phyloP scores from a whole-genome alignment of 2,329 filamentous ascomycete genomes.

The Canariomyces notabilis region DNA sequence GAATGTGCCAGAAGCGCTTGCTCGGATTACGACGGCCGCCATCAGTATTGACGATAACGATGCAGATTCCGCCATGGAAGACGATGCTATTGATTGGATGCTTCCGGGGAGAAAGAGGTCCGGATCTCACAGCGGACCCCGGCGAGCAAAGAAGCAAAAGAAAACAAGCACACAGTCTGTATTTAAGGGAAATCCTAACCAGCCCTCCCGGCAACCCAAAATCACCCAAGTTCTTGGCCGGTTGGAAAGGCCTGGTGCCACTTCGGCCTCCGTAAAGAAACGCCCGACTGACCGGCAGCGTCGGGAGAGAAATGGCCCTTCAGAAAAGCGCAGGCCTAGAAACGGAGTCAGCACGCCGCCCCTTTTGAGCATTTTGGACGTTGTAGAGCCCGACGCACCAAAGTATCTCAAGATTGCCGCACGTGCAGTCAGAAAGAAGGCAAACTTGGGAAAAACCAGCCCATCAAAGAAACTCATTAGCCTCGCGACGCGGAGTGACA shows the following conservation, averaged over 20 bases:
- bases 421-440: conserved; percentile 46
- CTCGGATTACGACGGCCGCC: background rate
- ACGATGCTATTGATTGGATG: conserved; percentile 50
- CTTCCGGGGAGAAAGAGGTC: conserved; percentile 37
- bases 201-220: conserved; percentile 29
- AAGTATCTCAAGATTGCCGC: conserved; percentile 58
- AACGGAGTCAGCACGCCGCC: conserved; percentile 33
- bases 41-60: conserved; percentile 15
- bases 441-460: conserved; percentile 49
- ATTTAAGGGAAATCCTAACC: conserved; percentile 27
- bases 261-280: conserved; percentile 1
- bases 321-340: conserved; percentile 11
- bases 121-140: conserved; percentile 26
- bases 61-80: conserved; percentile 40
- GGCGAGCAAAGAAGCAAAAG: conserved; percentile 29
- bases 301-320: background rate
- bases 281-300: conserved; percentile 5
- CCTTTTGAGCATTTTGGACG: conserved; percentile 56
- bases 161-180: conserved; percentile 27
- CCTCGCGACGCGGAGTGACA: conserved; percentile 56
- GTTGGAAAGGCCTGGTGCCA: conserved; percentile 16
- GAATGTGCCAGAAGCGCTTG: background rate
- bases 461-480: conserved; percentile 53
- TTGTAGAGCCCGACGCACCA: conserved; percentile 49
- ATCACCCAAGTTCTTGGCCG: conserved; percentile 27